phyloP scores from a whole-genome alignment of 345 rosid genomes.

The Limnanthes douglasii region DNA sequence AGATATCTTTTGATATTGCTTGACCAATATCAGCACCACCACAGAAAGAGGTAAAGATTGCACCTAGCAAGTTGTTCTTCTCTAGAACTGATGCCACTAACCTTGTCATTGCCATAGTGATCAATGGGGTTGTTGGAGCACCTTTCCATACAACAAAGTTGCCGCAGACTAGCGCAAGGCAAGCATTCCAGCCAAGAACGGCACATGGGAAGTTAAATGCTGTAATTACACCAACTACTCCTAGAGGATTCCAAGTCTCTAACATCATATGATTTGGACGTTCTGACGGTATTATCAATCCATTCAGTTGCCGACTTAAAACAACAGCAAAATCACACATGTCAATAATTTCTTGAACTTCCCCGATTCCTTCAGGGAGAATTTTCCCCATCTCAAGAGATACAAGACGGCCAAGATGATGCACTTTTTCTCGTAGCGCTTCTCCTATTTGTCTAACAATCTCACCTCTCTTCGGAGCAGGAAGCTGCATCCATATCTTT shows the following conservation, averaged over 20 bases:
- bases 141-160: slow-evolving; percentile 99
- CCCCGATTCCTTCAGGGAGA: slow-evolving; percentile 93
- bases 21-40: slow-evolving; percentile 95
- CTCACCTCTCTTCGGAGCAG: slow-evolving; percentile 97
- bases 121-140: slow-evolving; percentile 89
- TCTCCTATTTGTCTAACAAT: slow-evolving; percentile 95
- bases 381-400: slow-evolving; percentile 99
- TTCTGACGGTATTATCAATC: slow-evolving; percentile 88
- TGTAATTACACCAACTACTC: slow-evolving; percentile 92
- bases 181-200: slow-evolving; percentile 99
- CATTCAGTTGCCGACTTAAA: slow-evolving; percentile 91
- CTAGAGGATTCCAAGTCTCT: slow-evolving; percentile 99
- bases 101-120: slow-evolving; percentile 85
- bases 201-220: slow-evolving; percentile 97
- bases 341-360: slow-evolving; percentile 95
- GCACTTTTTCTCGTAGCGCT: slow-evolving; percentile 68
- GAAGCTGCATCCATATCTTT: slow-evolving; percentile 84
- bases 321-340: slow-evolving; percentile 98
- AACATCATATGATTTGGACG: slow-evolving; percentile 97
- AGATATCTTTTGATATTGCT: slow-evolving; percentile 72
- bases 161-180: slow-evolving; percentile 93
- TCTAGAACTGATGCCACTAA: slow-evolving; percentile 72
- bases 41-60: slow-evolving; percentile 87
- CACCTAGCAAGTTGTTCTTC: slow-evolving; percentile 78
- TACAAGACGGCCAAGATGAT: slow-evolving; percentile 71